Percentiles rank a stretch among this genome's conserved stretches.
These are phyloP conservation scores for Xerocomus potaroensis DNA, from an alignment of 768 basidiomycete species.

Conservation along the genomic window DNA sequence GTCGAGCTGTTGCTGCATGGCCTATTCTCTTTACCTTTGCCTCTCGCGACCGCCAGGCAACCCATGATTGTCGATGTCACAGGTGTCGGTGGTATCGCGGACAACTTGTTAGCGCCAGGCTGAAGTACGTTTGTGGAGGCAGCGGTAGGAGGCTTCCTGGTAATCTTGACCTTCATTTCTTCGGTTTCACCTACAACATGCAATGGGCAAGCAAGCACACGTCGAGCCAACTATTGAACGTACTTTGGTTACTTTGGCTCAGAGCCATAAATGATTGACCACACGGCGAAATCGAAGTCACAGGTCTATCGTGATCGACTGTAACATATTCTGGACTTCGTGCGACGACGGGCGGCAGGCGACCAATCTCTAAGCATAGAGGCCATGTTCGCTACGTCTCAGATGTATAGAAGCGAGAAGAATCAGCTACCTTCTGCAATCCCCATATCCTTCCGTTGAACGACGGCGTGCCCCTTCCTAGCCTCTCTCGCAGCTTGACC, in stretches of 20 bases:
- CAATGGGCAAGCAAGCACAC: neutral
- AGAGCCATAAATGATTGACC: neutral
- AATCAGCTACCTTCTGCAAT: slow-evolving; percentile 4
- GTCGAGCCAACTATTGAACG: neutral
- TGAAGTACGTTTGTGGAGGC: neutral
- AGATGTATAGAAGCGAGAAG: neutral
- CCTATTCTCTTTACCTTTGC: slow-evolving; percentile 17
- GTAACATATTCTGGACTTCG: neutral
- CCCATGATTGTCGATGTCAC: slow-evolving; percentile 1
- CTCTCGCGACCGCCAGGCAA: slow-evolving; percentile 1
- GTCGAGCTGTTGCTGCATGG: neutral
- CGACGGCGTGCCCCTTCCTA: neutral
- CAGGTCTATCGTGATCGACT: neutral
- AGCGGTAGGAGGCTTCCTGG: slow-evolving; percentile 1
- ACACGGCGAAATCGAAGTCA: neutral
- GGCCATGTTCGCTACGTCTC: neutral
- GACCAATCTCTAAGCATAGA: neutral
- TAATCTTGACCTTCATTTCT: neutral
- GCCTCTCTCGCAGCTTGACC: slow-evolving; percentile 7
- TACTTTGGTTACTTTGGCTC: slow-evolving; percentile 11
- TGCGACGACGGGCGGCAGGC: neutral
- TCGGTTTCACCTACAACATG: neutral
- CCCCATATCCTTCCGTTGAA: slow-evolving; percentile 1
- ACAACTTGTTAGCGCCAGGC: slow-evolving; percentile 7
- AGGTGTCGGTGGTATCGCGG: slow-evolving; percentile 5